Base-by-base conservation (phyloP, 306 rosid genomes). In the Delonix regia region DNA sequence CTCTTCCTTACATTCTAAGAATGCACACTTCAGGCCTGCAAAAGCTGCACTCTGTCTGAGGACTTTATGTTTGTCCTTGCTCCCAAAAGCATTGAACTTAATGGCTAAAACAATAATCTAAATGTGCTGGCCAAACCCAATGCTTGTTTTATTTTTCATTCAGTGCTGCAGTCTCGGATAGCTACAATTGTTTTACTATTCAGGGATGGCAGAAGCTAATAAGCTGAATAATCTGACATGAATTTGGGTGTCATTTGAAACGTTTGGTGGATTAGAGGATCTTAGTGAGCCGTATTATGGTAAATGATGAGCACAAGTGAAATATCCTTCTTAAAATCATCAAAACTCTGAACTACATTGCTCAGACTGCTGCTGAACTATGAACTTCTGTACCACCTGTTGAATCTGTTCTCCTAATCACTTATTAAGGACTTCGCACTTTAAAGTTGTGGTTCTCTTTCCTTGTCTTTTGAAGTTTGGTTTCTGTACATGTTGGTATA, bases 31-130 rank as follows among this genome's bases (percentile, higher is more conserved):
- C 8, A 19, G 19, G 30, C 30, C 49, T 38, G 30, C 49, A n/a
- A 65, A 65, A 65, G 12, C 52, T 38, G 51, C 33, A 11, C n/a
- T 38, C 30, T 6, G 30, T 11, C 4, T 21, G 51, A 39, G 33
- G 71, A 41, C 52, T 21, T 39, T 14, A 21, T 66, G 34, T 36
- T 12, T 18, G 48, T 64, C 19, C 16, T 21, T 21, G 7, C 15
- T 64, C 49, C 70, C 30, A 38, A 38, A 27, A 64, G 16, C 60
- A 53, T 53, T 53, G 60, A 53, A 53, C 60, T 53, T 19, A 53
- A 53, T 53, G 5, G 12, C 28, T 64, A 1, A 19, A 19, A 10
- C n/a, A 65, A 10, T 3, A n/a, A 34, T 28, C 41, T 60, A 60
- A 28, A 34, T 9, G 38, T 44, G 57, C 15, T 53, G 28, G 13